Evolutionary conservation across 2,329 filamentous ascomycete genomes (phyloP), one percentile per base, ranked within the genome.

Genomic region (Tolypocladium inflatum): DNA sequence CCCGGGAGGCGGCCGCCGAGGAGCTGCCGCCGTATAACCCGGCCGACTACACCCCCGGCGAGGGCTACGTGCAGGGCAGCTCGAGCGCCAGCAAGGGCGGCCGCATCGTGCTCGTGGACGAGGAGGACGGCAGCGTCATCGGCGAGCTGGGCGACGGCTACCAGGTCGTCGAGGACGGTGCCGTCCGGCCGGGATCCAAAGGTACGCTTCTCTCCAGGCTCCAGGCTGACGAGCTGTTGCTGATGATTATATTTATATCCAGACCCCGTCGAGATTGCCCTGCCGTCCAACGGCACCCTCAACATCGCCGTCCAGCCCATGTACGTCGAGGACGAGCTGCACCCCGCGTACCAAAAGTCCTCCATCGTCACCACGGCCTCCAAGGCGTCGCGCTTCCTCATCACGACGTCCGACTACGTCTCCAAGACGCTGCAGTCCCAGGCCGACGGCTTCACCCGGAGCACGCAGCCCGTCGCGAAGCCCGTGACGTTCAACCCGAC

Each of bases 101-200:
- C 19, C 86, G 94, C 71, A 93, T 97, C 65, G 93, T 99, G 6
- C 80, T 99, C 11, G 80, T 99, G 19, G 91, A 99, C 68, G 94
- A 99, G 73, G 93, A 97, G 70, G 89, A 99, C 73, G 94, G 94
- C 56, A 95, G 90, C 65, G 89, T 99, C 10, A 89, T 99, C 35
- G 94, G 94, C 52, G 93, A 99, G 75, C 77, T 99, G 61, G 85
- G 88, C 59, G 88, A 93, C 59, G 88, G 87, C 21, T 93, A 90
- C 67, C 79, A 91, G 63, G 82, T 96, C 21, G 79, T 93, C 19
- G 91, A 97, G 68, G 84, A 92, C 63, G 78, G 83, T 35, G 81
- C 80, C 55, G 80, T 99, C 61, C 85, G 88, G 69, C 86, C 88
- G 19, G 94, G 94, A n/a, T 93, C 89, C 6, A 97, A 99, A 80